Conservation (phyloP, 2,329 filamentous ascomycete genomes). For the Epichloe elymi region DNA sequence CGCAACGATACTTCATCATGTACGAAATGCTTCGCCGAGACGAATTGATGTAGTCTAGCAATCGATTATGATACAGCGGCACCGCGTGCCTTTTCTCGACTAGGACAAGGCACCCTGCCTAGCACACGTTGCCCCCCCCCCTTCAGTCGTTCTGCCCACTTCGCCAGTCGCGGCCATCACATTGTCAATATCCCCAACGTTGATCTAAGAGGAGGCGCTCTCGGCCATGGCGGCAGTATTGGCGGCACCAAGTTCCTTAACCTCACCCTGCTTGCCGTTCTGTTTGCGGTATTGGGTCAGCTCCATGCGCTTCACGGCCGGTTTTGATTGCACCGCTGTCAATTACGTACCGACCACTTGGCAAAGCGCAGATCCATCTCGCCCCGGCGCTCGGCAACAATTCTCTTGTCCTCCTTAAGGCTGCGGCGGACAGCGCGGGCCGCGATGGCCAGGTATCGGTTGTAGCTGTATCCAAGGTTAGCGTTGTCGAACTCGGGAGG, state of each 20-base stretch:
- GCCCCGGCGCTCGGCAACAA: constrained; percentile 78
- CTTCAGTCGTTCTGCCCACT: neutral
- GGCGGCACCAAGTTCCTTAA: constrained; percentile 54
- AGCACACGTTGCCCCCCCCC: neutral
- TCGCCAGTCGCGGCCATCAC: neutral
- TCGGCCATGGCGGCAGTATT: constrained; percentile 30
- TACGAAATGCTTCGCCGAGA: constrained; percentile 6
- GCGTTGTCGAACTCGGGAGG: constrained; percentile 1
- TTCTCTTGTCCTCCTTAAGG: constrained; percentile 87
- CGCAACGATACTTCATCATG: neutral
- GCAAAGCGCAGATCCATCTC: constrained; percentile 80
- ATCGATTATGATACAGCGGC: constrained; percentile 22
- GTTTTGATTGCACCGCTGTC: constrained; percentile 6
- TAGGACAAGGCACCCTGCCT: neutral
- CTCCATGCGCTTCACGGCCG: neutral
- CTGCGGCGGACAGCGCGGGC: constrained; percentile 90
- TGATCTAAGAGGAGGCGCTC: constrained; percentile 23
- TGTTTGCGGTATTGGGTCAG: constrained; percentile 32
- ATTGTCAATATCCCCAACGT: neutral
- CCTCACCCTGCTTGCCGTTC: constrained; percentile 93
- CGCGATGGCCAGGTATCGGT: constrained; percentile 96
- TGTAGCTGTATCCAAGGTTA: constrained; percentile 58
- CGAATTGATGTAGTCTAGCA: constrained; percentile 19
- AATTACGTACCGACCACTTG: constrained; percentile 72
- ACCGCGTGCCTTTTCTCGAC: constrained; percentile 1